Base-by-base conservation (phyloP, 805 yeast genomes). In the Cyberlindnera japonica region DNA sequence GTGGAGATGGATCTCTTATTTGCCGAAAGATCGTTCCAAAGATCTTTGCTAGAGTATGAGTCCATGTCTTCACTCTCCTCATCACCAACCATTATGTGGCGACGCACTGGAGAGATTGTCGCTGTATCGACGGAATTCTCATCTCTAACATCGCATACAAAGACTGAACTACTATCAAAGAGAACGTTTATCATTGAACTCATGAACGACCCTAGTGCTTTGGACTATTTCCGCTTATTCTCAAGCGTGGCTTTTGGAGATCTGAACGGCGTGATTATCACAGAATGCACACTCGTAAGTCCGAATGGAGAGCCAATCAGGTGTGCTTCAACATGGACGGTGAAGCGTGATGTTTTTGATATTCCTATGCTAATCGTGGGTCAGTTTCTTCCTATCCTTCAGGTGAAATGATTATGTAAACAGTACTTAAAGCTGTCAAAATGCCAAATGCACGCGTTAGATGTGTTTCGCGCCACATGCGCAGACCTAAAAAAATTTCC, bases 331-430 rank as follows among this genome's bases (percentile, higher is more conserved):
- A 86, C 86, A 13, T 83, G 93, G 89, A 86, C 95, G 0, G 87
- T 86, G 13, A 83, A 83, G 50, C 67, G 93, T 50, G 95, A 86
- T 62, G 77, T 81, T 35, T 86, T 84, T 62, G 91, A 84, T 61
- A 77, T 86, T 35, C 95, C 95, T 7, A 79, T 85, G 86, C 66
- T 86, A 54, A 78, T 86, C 15, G 81, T 84, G 33, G 95, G 95
- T 0, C 91, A 86, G 55, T 83, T 84, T 53, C 57, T 84, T 31
- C 93, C 93, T 1, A 74, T 83, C 2, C 62, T 83, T 7, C 58
- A 55, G 23, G 61, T 53, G 3, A 57, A 47, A 35, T 52, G 26
- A 32, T 3, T n/a, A n/a, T n/a, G n/a, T n/a, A n/a, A n/a, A n/a
- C n/a, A n/a, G n/a, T n/a, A n/a, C n/a, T n/a, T n/a, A n/a, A n/a